Evolutionary conservation across 345 rosid species (phyloP), one percentile per base, ranked within the genome.

Genomic region (Diplotaxis tenuifolia): DNA sequence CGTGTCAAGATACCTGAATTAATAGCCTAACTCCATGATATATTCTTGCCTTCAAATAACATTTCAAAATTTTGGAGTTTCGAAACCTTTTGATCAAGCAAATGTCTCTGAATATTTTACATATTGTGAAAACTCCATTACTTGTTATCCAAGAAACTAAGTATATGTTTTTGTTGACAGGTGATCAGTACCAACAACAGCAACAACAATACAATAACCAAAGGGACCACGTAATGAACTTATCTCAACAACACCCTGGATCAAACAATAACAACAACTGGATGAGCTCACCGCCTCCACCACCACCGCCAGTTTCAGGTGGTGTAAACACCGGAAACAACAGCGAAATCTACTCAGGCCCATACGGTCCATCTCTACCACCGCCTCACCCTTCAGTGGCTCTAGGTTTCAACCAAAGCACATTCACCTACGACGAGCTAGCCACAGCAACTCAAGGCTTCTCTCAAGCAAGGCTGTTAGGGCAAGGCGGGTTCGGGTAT

Each of bases 401-500:
- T 47, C 73, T 84, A 7, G 96, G 90, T 38, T 75, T 88, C 84
- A 82, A 68, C 66, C 80, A 91, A 62, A 83, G 86, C 74, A 75
- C 81, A 63, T 93, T 86, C 83, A 84, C 79, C 69, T 93, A 81
- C 52, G 97, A 88, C 4, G 98, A 93, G 74, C 79, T 93, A 59
- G 86, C 86, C 9, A 76, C 78, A 3, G 97, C 97, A 9, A 93
- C 98, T 2, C 71, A 67, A 6, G 91, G 91, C 10, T 93, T 93
- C 81, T 77, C 92, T 16, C 78, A 77, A 64, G 75, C 65, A 1
- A 84, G 86, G 73, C 65, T 93, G 55, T 36, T 91, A 55, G 98
- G 98, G 9, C 89, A 89, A 62, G 98, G 98, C 0, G 98, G 97
- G 60, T 93, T 91, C 28, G 96, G 98, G 1, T 89, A 83, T 40